These are phyloP conservation scores for Pseudogymnoascus pannorum DNA, from an alignment of 2,329 filamentous ascomycete genomes.

Conservation along the genomic window DNA sequence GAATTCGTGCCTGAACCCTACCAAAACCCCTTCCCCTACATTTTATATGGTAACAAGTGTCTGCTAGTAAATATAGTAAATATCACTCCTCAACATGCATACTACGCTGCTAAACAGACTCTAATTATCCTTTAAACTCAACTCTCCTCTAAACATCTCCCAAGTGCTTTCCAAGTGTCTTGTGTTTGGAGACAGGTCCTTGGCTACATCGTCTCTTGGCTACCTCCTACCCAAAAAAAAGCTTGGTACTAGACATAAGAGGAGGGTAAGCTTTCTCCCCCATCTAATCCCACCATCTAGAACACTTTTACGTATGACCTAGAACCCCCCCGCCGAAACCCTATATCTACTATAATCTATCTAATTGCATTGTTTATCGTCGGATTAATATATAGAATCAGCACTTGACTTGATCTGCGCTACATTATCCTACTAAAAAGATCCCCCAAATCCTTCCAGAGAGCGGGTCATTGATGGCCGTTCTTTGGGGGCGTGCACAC, in stretches of 20 bases:
- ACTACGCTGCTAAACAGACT: neutral
- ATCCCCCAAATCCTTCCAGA: neutral
- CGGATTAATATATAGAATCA: neutral
- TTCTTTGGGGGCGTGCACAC: neutral
- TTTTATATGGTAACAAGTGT: too few species aligned
- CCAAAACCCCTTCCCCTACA: too few species aligned
- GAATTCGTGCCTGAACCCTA: too few species aligned
- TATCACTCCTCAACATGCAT: neutral
- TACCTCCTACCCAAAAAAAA: neutral
- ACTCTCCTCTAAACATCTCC: neutral
- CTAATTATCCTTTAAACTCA: neutral
- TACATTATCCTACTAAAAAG: neutral
- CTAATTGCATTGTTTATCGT: neutral
- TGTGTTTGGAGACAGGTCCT: neutral
- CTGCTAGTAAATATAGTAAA: neutral
- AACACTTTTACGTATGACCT: neutral
- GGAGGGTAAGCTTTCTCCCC: neutral
- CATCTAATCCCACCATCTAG: neutral
- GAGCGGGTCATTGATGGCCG: neutral
- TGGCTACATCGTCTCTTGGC: neutral
- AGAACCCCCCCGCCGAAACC: neutral
- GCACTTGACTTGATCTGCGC: neutral
- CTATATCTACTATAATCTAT: neutral
- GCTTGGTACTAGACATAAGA: neutral
- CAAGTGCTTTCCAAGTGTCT: slow-evolving; percentile 1